Evolutionary conservation across 176 grass and related monocot species (phyloP).

Genomic region (Bothriochloa decipiens): DNA sequence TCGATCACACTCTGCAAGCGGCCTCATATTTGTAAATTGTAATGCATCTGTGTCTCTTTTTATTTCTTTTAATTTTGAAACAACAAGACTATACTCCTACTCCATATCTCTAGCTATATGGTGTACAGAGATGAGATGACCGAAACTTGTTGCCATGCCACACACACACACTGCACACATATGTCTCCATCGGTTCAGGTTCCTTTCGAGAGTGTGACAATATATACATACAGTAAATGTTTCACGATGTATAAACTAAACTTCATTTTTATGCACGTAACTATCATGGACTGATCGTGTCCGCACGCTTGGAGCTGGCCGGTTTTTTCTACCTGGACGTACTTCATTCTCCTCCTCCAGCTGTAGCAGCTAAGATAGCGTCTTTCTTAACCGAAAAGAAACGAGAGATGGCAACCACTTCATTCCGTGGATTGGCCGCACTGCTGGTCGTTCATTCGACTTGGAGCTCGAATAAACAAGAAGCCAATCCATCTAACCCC

Average conservation of each 20-base stretch:
- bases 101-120: too few relatives aligned
- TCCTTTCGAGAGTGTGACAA: background rate
- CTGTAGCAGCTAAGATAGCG: background rate
- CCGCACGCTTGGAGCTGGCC: background rate
- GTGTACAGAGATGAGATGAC: too few relatives aligned
- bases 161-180: background rate
- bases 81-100: background rate
- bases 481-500: background rate
- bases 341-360: background rate
- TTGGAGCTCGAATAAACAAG: conserved; percentile 17
- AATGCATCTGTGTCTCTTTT: background rate
- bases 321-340: background rate
- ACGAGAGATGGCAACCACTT: conserved; percentile 30
- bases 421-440: conserved; percentile 6
- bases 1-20: background rate
- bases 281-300: conserved; percentile 13
- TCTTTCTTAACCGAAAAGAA: conserved; percentile 39
- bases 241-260: background rate
- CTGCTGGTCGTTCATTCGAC: background rate
- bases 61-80: background rate
- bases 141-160: background rate
- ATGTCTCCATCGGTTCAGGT: background rate
- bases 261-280: background rate
- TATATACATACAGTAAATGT: background rate
- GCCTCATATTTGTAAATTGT: background rate